Conservation (phyloP, 495 filamentous ascomycete species). For the Hypoxylon intermedium region DNA sequence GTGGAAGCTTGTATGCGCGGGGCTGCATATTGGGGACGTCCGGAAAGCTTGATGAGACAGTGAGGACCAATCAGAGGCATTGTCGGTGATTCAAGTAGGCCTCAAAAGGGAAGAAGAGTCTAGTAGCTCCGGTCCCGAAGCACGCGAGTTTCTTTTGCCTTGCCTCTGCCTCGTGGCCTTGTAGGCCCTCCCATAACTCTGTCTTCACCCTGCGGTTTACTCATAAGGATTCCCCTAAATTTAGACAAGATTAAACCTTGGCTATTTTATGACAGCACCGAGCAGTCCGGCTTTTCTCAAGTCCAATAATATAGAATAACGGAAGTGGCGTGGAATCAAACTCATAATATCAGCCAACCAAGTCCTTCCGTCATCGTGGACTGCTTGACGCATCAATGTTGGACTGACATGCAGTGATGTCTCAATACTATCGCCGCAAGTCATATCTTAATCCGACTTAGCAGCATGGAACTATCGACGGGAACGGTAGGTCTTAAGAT, state of each 20-base stretch:
- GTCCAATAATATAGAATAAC: background rate
- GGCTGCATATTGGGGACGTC: constrained; percentile 35
- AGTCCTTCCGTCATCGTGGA: constrained; percentile 7
- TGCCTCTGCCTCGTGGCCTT: background rate
- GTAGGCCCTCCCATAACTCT: background rate
- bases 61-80: constrained; percentile 17
- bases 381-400: constrained; percentile 1
- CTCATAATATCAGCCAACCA: background rate
- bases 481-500: constrained; percentile 6
- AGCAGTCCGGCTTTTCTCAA: background rate
- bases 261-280: background rate
- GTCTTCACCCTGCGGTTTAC: background rate
- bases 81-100: constrained; percentile 9
- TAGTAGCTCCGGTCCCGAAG: constrained; percentile 23
- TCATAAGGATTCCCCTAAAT: constrained; percentile 16
- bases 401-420: background rate
- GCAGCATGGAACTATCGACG: constrained; percentile 4
- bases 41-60: constrained; percentile 24
- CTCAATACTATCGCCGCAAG: constrained; percentile 7
- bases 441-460: constrained; percentile 1
- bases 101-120: constrained; percentile 14
- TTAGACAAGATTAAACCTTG: constrained; percentile 23
- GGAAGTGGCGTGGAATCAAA: constrained; percentile 6
- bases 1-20: constrained; percentile 25
- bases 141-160: background rate